These are phyloP conservation scores for Bondarzewia mesenterica DNA, from an alignment of 1,284 basidiomycete genomes.

Conservation along the genomic window DNA sequence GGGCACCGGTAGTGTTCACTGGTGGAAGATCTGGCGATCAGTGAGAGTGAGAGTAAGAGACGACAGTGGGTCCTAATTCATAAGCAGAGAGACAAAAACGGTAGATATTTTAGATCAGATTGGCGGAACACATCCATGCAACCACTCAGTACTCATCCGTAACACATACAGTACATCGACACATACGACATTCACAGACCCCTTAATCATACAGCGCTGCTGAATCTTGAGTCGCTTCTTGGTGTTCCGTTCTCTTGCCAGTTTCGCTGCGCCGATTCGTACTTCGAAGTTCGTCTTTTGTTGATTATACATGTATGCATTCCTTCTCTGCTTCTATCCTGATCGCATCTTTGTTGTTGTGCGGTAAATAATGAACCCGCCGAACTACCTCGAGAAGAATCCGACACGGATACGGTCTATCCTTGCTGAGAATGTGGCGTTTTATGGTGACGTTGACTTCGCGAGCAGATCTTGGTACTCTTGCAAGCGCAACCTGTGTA, in stretches of 20 bases:
- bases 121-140: background rate
- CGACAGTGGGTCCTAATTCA: too few species aligned
- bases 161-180: too few species aligned
- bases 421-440: too few species aligned
- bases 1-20: background rate
- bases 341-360: too few species aligned
- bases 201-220: background rate
- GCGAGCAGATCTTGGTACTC: slow-evolving; percentile 45
- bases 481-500: slow-evolving; percentile 58
- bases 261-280: too few species aligned
- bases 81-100: background rate
- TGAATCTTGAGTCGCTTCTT: background rate
- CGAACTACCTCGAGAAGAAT: too few species aligned
- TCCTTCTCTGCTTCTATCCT: too few species aligned
- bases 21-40: background rate
- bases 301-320: too few species aligned
- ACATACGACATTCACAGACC: background rate
- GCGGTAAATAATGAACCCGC: too few species aligned
- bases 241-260: background rate
- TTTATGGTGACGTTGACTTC: background rate
- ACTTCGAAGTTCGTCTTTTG: too few species aligned
- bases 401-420: too few species aligned
- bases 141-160: background rate
- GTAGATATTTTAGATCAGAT: background rate
- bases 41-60: background rate